A percentile compares a stretch with the other conserved stretches of the same genome.
phyloP scores from a whole-genome alignment of 805 yeast genomes.

The Candida nonsorbophila region DNA sequence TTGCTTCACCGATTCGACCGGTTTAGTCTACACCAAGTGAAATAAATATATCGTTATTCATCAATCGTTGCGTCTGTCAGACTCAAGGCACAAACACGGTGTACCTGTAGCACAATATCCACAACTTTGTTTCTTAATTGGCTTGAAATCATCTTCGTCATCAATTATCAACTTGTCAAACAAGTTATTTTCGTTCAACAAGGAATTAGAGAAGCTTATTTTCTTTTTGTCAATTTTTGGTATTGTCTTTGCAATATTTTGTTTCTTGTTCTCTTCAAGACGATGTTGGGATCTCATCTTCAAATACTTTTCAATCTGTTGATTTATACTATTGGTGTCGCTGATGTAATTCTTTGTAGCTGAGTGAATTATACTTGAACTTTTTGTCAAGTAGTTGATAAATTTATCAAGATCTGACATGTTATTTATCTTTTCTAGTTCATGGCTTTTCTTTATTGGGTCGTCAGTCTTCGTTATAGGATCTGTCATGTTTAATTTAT shows the following conservation, averaged over 20 bases:
- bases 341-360: conserved; percentile 24
- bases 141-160: conserved; percentile 3
- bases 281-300: conserved; percentile 14
- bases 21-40: too few relatives aligned
- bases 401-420: conserved; percentile 36
- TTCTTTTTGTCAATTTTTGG: not conserved
- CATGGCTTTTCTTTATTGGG: conserved; percentile 1
- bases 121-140: conserved; percentile 18
- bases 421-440: conserved; percentile 33
- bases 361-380: conserved; percentile 31
- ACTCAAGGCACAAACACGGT: conserved; percentile 39
- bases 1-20: too few relatives aligned
- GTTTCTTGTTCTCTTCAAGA: conserved; percentile 8
- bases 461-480: conserved; percentile 1
- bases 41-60: too few relatives aligned
- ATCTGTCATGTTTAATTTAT: conserved; percentile 11
- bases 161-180: conserved; percentile 12
- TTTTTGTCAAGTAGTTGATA: conserved; percentile 30
- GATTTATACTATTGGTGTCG: conserved; percentile 11
- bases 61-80: too few relatives aligned
- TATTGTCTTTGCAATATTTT: conserved; percentile 1
- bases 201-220: conserved; percentile 4
- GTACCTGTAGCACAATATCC: conserved; percentile 35
- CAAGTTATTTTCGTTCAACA: conserved; percentile 10
- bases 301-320: conserved; percentile 18